Conservation (phyloP, 306 rosid species). For the Quercus bicolor region DNA sequence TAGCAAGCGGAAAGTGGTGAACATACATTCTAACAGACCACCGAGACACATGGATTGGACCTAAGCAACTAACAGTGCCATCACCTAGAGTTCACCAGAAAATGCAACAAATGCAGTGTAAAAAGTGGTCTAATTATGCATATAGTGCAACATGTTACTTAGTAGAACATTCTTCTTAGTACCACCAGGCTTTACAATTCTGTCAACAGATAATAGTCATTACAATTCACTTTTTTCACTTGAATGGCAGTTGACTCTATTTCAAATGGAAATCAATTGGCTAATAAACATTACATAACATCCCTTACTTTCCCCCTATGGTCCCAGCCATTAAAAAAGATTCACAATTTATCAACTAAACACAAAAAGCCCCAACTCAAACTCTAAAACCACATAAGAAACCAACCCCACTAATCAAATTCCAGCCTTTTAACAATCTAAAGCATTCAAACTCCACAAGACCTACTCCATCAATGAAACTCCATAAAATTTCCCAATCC, state of each 20-base stretch:
- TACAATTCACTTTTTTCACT: neutral
- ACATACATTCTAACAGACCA: neutral
- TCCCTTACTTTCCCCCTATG: neutral
- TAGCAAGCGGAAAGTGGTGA: neutral
- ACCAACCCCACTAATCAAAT: slow-evolving; percentile 4
- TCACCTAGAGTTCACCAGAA: neutral
- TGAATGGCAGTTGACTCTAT: slow-evolving; percentile 8
- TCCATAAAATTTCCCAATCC: neutral
- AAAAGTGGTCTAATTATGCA: neutral
- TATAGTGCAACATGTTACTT: neutral
- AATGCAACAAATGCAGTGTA: neutral
- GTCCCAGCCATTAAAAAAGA: neutral
- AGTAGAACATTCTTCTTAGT: neutral
- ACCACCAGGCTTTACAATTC: slow-evolving; percentile 8
- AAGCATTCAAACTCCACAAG: slow-evolving; percentile 14
- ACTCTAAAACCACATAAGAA: slow-evolving; percentile 7
- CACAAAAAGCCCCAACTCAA: slow-evolving; percentile 12
- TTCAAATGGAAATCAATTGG: neutral
- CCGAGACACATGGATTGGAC: neutral
- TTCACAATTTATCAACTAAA: neutral
- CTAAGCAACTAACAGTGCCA: too few species aligned
- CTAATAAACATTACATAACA: neutral
- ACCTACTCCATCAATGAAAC: slow-evolving; percentile 5
- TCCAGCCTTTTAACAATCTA: neutral
- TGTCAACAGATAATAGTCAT: neutral